These are phyloP conservation scores for Aegle marmelos DNA, from an alignment of 345 rosid genomes.

Conservation along the genomic window DNA sequence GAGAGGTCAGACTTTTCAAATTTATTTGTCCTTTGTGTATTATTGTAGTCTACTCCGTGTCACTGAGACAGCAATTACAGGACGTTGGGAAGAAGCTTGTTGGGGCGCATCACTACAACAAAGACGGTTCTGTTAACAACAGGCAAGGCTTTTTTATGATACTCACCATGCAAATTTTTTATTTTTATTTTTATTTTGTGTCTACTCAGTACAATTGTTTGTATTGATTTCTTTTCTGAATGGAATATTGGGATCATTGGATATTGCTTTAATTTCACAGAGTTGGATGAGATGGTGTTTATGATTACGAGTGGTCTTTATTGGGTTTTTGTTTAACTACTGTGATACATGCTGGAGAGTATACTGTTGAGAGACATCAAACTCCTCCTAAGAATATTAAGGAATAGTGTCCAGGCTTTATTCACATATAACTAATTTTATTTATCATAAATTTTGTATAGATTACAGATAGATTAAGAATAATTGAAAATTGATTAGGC, in stretches of 20 bases:
- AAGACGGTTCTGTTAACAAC: constrained; percentile 89
- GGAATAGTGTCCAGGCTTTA: neutral
- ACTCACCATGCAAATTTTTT: neutral
- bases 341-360: neutral
- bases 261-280: neutral
- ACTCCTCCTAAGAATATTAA: neutral
- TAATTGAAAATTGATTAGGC: neutral
- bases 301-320: neutral
- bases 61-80: constrained; percentile 96
- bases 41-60: constrained; percentile 89
- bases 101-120: constrained; percentile 92
- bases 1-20: constrained; percentile 18
- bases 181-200: neutral
- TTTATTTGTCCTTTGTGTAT: constrained; percentile 29
- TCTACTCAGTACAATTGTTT: neutral
- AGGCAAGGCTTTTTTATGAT: constrained; percentile 46
- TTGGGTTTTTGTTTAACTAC: neutral
- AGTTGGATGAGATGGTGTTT: neutral
- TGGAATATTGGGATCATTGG: neutral
- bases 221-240: neutral
- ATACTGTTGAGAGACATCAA: neutral
- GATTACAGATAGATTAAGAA: neutral
- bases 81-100: constrained; percentile 95
- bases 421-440: neutral
- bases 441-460: neutral